Base-by-base conservation (phyloP, 202 grass and related monocot species). In the Zizania palustris region DNA sequence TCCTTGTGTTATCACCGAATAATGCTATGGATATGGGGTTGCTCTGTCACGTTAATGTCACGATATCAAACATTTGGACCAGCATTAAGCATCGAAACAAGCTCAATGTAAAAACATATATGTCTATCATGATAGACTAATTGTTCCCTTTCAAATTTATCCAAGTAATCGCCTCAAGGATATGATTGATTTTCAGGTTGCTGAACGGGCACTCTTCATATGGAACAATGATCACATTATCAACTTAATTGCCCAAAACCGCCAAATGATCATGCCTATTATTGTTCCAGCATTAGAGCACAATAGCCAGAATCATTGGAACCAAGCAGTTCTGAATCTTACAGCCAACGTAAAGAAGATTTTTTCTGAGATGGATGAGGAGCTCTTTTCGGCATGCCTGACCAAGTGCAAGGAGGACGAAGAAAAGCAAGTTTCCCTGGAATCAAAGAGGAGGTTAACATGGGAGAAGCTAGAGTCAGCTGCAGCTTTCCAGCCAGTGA, bases 161-260 rank as follows among this genome's bases (percentile, higher is more conserved):
- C 4, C 2, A 28, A 45, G n/a, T n/a, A 9, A 3, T 68, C 70
- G 15, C 69, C 53, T 44, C 53, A 79, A 66, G 58, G 49, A 60
- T 34, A 81, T 75, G 37, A 14, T 51, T 54, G 11, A 28, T 42
- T 85, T 83, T 66, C 80, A 97, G 94, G 94, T 97, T 70, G 88
- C 94, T 35, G 91, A 97, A 80, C 86, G 94, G 44, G 88, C 94
- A 28, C 82, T 97, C 62, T 93, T 97, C 72, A 88, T 97, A 51
- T 97, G 91, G 86, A 97, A 97, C 70, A 97, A 92, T 50, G 86
- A 97, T 81, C 86, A 92, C 61, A 75, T 97, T 39, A 86, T 90
- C 14, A 91, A 76, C 76, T 66, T 97, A 46, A 68, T 93, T 20
- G 86, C 84, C 3, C 91, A 97, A 63, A 93, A 97, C 69, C 79